These are phyloP conservation scores for Lentinula detonsa DNA, from an alignment of 768 basidiomycete genomes.

Conservation along the genomic window DNA sequence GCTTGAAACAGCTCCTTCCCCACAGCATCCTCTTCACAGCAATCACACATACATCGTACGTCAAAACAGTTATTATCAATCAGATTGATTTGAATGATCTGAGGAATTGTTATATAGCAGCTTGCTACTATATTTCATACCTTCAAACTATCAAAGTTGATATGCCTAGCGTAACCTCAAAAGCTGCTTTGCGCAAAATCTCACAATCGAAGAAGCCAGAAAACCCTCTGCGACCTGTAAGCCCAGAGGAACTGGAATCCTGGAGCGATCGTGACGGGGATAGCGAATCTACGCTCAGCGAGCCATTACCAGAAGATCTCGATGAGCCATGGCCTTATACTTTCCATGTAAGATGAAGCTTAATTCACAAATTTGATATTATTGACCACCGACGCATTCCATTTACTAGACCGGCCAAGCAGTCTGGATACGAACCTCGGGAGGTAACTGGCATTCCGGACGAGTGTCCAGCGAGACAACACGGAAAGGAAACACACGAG, in stretches of 20 bases:
- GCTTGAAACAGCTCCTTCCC: neutral
- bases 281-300: constrained; percentile 23
- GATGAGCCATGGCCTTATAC: constrained; percentile 48
- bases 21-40: neutral
- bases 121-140: neutral
- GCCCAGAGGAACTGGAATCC: constrained; percentile 26
- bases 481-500: constrained; percentile 38
- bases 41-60: neutral
- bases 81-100: neutral
- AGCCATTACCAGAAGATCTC: constrained; percentile 30
- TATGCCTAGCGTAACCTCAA: neutral
- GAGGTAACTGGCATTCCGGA: constrained; percentile 49
- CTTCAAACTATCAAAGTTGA: neutral
- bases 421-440: constrained; percentile 48
- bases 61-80: neutral
- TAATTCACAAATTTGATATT: constrained; percentile 1
- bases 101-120: neutral
- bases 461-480: constrained; percentile 38
- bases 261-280: constrained; percentile 25
- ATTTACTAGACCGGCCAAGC: constrained; percentile 32
- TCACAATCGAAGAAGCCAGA: neutral
- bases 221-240: constrained; percentile 23
- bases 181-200: neutral
- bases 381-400: neutral
- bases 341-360: constrained; percentile 37